Percentiles rank a stretch among this genome's conserved stretches.
Evolutionary conservation across 352 stramenopile genomes (phyloP).

Genomic region (Globisporangium irregulare): DNA sequence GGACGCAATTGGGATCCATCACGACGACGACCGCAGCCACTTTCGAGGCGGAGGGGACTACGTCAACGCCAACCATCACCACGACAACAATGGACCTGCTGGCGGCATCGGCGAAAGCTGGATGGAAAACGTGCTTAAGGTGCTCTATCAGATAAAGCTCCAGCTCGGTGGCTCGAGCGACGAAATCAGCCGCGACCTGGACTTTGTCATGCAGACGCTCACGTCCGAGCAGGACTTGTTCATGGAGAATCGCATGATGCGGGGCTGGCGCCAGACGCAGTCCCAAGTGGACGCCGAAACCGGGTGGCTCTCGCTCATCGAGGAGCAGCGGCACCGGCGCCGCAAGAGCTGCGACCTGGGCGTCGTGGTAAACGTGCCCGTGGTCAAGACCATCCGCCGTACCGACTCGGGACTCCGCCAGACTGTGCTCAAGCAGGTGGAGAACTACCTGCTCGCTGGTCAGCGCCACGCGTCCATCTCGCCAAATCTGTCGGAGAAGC

Average conservation of each 20-base stretch:
- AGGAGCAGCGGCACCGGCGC: constrained; percentile 42
- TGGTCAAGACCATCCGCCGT: constrained; percentile 36
- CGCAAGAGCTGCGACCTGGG: constrained; percentile 34
- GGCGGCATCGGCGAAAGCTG: constrained; percentile 50
- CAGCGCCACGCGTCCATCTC: constrained; percentile 4
- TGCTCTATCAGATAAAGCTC: constrained; percentile 44
- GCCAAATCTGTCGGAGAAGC: neutral
- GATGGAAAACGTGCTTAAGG: constrained; percentile 74
- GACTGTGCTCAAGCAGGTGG: constrained; percentile 50
- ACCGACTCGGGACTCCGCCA: constrained; percentile 49
- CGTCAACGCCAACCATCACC: neutral
- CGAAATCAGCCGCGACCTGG: constrained; percentile 41
- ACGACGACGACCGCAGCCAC: constrained; percentile 10
- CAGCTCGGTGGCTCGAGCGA: constrained; percentile 32
- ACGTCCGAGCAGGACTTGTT: constrained; percentile 68
- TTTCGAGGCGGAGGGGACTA: neutral
- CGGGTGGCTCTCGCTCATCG: constrained; percentile 51
- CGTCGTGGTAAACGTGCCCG: constrained; percentile 8
- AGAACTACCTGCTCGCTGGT: constrained; percentile 36
- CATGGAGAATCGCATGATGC: constrained; percentile 20
- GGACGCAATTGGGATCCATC: constrained; percentile 49
- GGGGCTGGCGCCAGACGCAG: constrained; percentile 18
- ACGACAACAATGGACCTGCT: constrained; percentile 1
- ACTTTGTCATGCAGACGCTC: constrained; percentile 70
- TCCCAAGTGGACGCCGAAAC: constrained; percentile 21